A percentile compares a stretch with the other conserved stretches of the same genome.
Evolutionary conservation across 2,329 filamentous ascomycete genomes (phyloP).

Genomic region (Nemania abortiva): DNA sequence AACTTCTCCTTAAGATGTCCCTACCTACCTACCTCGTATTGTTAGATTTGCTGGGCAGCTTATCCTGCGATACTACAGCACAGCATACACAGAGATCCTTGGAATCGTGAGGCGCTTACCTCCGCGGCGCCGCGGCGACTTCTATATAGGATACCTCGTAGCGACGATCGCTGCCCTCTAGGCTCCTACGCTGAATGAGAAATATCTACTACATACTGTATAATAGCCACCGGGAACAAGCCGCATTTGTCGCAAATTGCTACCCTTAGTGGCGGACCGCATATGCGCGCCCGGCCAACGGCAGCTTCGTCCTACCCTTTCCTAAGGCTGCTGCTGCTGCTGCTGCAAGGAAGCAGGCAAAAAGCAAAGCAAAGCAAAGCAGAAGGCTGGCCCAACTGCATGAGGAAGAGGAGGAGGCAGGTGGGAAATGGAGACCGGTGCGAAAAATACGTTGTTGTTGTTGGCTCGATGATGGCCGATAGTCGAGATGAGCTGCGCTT

Average conservation of each 20-base stretch:
- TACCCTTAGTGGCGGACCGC: not conserved
- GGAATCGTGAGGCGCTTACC: not conserved
- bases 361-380: not conserved
- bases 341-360: not conserved
- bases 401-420: not conserved
- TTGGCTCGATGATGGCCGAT: not conserved
- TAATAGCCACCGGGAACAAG: not conserved
- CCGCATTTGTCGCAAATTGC: not conserved
- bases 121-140: not conserved
- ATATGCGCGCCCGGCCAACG: conserved; percentile 16
- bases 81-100: not conserved
- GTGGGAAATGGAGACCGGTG: not conserved
- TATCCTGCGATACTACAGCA: not conserved
- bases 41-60: not conserved
- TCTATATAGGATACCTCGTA: not conserved
- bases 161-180: no score
- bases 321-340: not conserved
- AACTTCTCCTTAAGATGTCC: no score
- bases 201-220: not conserved
- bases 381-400: not conserved
- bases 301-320: not conserved
- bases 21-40: not conserved
- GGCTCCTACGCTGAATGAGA: no score
- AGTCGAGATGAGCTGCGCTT: conserved; percentile 2
- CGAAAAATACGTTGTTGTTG: not conserved